phyloP scores from a whole-genome alignment of 768 basidiomycete genomes.

The Suillus sp. region DNA sequence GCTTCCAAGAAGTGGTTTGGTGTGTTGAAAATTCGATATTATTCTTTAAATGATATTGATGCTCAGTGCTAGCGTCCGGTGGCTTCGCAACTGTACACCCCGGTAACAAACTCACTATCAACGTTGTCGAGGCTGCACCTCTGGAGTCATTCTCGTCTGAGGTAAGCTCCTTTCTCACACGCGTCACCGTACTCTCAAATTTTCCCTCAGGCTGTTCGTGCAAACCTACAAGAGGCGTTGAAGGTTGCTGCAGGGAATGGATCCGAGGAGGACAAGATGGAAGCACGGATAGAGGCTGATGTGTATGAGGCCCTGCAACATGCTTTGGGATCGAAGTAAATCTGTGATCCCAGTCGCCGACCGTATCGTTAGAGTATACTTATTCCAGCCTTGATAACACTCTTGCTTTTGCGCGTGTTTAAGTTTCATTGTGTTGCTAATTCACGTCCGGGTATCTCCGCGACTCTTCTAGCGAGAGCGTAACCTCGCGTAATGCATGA shows the following conservation, averaged over 20 bases:
- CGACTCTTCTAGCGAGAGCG: neutral
- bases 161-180: conserved; percentile 47
- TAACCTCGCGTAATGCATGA: neutral
- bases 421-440: neutral
- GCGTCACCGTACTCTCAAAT: conserved; percentile 12
- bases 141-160: conserved; percentile 89
- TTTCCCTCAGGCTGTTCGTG: conserved; percentile 75
- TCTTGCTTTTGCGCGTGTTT: neutral
- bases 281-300: conserved; percentile 92
- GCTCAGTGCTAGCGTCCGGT: conserved; percentile 70
- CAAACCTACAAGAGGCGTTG: conserved; percentile 87
- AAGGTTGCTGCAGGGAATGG: conserved; percentile 80
- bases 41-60: conserved; percentile 9
- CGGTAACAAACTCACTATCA: conserved; percentile 95
- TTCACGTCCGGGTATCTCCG: conserved; percentile 6
- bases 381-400: conserved; percentile 4
- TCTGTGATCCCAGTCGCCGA: conserved; percentile 12
- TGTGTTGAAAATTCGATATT: conserved; percentile 42
- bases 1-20: conserved; percentile 96
- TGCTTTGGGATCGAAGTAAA: conserved; percentile 61
- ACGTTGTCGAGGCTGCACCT: conserved; percentile 94
- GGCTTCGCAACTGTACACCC: conserved; percentile 98
- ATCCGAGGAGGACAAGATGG: conserved; percentile 90
- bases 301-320: conserved; percentile 96
- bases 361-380: conserved; percentile 19